Evolutionary conservation across 768 basidiomycete genomes (phyloP), one percentile per base, ranked within the genome.

Genomic region (Termitomyces sp.): DNA sequence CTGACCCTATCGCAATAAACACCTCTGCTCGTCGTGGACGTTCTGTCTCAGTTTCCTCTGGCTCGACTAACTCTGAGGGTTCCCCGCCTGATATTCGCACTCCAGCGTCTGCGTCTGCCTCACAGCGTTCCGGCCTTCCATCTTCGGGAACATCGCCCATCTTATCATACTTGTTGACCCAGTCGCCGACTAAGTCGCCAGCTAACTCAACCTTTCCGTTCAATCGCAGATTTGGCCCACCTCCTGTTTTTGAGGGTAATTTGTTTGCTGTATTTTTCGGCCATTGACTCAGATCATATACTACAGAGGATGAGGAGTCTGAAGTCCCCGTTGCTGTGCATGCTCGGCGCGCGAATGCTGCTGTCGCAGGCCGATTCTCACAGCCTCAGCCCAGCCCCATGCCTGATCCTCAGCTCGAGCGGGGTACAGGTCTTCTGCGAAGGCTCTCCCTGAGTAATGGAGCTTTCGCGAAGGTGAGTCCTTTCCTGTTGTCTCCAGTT

Each of bases 131-230:
- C 46, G 72, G 76, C 7, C 65, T 78, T 10, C 72, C 77, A 5
- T 83, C 85, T 4, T 81, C 87, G 6, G 79, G 81, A 7, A 77
- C 76, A 5, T 89, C 89, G 3, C 89, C 89, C 45, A 85, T 90
- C 53, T 70, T 91, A 49, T 82, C 82, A 54, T 85, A 86, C 67
- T 86, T 88, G 69, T 67, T 89, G 41, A 74, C 76, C 49, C 83
- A 86, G 61, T 81, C 84, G 2, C 83, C 86, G 10, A 73, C 83
- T 14, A 84, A 82, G 63, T 63, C 75, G 0, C 70, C 74, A 14
- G 63, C 64, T 43, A 68, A 73, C 14, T 68, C 76, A 3, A 81
- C 83, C 8, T 85, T 86, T 65, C 86, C 87, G 21, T 86, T 85
- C 74, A 73, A 71, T 54, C 76, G 80, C 59, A 80, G 81, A 60